Base-by-base conservation (phyloP, 2,329 filamentous ascomycete species). In the Diaporthe vexans region DNA sequence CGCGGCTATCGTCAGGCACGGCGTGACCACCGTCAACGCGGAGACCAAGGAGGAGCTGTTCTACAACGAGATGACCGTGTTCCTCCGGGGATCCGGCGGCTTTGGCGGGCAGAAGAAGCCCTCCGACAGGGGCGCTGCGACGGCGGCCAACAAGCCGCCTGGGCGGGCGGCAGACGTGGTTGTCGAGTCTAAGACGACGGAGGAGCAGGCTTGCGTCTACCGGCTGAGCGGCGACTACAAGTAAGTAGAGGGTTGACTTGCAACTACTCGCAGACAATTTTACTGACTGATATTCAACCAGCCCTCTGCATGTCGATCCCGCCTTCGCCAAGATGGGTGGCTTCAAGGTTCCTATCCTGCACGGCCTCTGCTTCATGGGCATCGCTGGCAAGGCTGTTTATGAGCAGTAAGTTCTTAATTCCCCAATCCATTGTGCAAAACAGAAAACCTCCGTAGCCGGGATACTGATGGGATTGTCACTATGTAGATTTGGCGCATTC, bases 361-460 rank as follows among this genome's bases (percentile, higher is more conserved):
- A 99, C 87, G 97, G 97, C n/a, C 91, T 99, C 51, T 98, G 95
- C 90, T 97, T 92, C 82, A 96, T 99, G 80, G 97, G 97, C 78
- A 91, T 98, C 78, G 93, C 94, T 21, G 94, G 93, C 77, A 98
- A 98, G 89, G 95, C 96, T 75, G 91, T 99, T 52, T 93, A 95
- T 82, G 90, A 95, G 85, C 93, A 88, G 77, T 82, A 76, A 43
- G 80, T 65, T 56, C 33, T 37, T 4, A 1, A 51, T 51, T 24
- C 46, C 46, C 46, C 24, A n/a, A n/a, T 17, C 9, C 46, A 21
- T 9, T 21, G 3, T 21, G 9, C 5, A n/a, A n/a, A 51, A 51
- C 21, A 10, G 15, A 24, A 24, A 9, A 19, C 8, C 21, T 24
- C 24, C 9, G 21, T 67, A 29, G 48, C 19, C 24, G 9, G 7